Evolutionary conservation across 2,329 filamentous ascomycete species (phyloP).

Genomic region (Phaeosphaeria sp.): DNA sequence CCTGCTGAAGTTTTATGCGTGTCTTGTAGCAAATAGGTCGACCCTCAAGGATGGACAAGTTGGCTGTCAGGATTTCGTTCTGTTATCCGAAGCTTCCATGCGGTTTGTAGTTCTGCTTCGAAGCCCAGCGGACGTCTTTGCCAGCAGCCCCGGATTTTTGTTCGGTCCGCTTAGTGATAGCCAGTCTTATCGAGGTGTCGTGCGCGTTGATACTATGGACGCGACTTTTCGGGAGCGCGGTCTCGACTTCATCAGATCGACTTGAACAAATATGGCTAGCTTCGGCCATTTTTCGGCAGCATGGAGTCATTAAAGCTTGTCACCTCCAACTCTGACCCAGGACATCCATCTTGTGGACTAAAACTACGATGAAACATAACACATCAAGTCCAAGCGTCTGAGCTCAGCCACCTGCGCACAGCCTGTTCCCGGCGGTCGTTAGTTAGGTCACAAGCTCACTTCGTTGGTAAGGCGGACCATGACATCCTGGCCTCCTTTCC

Average conservation of each 20-base stretch:
- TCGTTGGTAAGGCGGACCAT: background rate
- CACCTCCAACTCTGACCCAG: background rate
- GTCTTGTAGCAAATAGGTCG: background rate
- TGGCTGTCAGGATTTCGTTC: background rate
- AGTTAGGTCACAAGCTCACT: background rate
- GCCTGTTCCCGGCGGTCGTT: background rate
- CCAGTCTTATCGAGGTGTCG: too few relatives aligned
- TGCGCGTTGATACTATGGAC: too few relatives aligned
- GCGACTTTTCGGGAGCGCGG: too few relatives aligned
- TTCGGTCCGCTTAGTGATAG: background rate
- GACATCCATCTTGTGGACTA: background rate
- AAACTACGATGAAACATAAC: background rate
- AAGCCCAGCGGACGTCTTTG: background rate
- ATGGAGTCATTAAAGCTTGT: too few relatives aligned
- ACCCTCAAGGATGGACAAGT: background rate
- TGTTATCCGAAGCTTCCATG: background rate
- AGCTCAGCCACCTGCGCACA: background rate
- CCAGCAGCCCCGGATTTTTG: background rate
- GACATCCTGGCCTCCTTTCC: background rate
- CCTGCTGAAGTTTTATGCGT: background rate
- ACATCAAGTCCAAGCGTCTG: background rate
- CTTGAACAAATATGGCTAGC: too few relatives aligned
- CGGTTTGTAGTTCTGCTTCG: background rate
- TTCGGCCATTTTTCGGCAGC: too few relatives aligned
- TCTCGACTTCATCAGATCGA: too few relatives aligned